Evolutionary conservation across 306 rosid species (phyloP).

Genomic region (Vigna nakashimae): DNA sequence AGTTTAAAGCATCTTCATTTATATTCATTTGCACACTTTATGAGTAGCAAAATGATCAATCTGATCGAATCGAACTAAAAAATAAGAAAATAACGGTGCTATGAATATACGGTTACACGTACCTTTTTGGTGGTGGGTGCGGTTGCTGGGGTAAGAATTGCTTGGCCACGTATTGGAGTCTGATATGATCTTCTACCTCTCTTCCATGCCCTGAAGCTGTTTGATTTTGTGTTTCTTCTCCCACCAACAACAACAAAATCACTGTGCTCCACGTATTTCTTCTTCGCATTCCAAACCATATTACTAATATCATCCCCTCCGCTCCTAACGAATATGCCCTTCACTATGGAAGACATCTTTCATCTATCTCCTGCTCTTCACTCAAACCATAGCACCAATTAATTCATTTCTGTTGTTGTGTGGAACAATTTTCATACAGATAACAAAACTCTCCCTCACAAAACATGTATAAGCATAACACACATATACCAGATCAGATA

Average conservation of each 20-base stretch:
- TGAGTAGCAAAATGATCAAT: too few species aligned
- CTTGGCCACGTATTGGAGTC: slow-evolving; percentile 44
- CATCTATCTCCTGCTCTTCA: background rate
- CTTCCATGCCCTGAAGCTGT: slow-evolving; percentile 30
- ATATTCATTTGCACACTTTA: too few species aligned
- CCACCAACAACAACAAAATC: background rate
- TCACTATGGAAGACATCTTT: slow-evolving; percentile 63
- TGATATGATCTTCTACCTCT: slow-evolving; percentile 41
- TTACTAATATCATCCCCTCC: slow-evolving; percentile 47
- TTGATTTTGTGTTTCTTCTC: slow-evolving; percentile 30
- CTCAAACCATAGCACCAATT: background rate
- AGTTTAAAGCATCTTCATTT: too few species aligned
- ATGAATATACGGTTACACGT: background rate
- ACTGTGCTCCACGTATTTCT: slow-evolving; percentile 9
- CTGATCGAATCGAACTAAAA: too few species aligned
- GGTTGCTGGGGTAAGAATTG: slow-evolving; percentile 64
- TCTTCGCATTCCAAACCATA: slow-evolving; percentile 44
- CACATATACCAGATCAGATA: background rate
- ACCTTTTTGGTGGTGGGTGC: slow-evolving; percentile 83
- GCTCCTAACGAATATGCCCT: slow-evolving; percentile 64
- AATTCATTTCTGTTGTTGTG: background rate
- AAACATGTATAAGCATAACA: background rate
- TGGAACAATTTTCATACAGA: background rate
- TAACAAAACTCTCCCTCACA: background rate
- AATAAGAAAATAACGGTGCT: too few species aligned